Percentiles rank a stretch among this genome's conserved stretches.
These are phyloP conservation scores for Musa schizocarpa DNA, from an alignment of 176 grass and related monocot species.

Conservation along the genomic window DNA sequence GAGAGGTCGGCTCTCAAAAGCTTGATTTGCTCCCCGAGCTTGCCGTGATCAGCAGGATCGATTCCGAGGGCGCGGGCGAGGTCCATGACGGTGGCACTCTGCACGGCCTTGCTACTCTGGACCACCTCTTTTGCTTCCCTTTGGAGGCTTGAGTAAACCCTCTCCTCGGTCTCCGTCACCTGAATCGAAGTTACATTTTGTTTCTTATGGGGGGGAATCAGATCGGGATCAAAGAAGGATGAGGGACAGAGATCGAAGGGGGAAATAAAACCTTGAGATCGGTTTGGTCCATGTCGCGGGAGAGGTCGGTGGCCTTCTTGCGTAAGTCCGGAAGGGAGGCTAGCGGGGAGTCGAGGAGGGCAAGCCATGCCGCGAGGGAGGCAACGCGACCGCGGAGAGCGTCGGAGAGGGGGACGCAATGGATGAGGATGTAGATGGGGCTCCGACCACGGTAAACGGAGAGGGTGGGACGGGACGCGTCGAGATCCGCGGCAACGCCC, in stretches of 20 bases:
- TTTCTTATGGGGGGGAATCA: neutral
- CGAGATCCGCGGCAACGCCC: neutral
- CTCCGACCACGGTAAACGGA: neutral
- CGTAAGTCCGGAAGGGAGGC: neutral
- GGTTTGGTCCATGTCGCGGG: conserved; percentile 5
- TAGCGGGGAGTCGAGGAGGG: conserved; percentile 10
- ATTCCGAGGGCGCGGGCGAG: conserved; percentile 14
- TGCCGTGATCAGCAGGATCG: neutral
- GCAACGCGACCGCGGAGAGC: neutral
- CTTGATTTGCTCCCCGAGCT: conserved; percentile 11
- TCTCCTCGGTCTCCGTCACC: conserved; percentile 15
- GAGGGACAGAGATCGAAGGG: neutral
- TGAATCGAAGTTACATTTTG: conserved; percentile 2
- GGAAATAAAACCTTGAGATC: neutral
- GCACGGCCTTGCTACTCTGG: conserved; percentile 12
- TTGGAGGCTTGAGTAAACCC: conserved; percentile 1
- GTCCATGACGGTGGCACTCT: conserved; percentile 15
- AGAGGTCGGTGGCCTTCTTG: conserved; percentile 7
- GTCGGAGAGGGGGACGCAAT: neutral
- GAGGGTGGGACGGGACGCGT: neutral
- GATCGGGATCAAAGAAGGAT: neutral
- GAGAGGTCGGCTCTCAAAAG: neutral
- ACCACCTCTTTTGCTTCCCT: neutral
- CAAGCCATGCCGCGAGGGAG: conserved; percentile 13
- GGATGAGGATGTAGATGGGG: conserved; percentile 12